Evolutionary conservation across 2,329 filamentous ascomycete genomes (phyloP).

Genomic region (Colletotrichum tabaci): DNA sequence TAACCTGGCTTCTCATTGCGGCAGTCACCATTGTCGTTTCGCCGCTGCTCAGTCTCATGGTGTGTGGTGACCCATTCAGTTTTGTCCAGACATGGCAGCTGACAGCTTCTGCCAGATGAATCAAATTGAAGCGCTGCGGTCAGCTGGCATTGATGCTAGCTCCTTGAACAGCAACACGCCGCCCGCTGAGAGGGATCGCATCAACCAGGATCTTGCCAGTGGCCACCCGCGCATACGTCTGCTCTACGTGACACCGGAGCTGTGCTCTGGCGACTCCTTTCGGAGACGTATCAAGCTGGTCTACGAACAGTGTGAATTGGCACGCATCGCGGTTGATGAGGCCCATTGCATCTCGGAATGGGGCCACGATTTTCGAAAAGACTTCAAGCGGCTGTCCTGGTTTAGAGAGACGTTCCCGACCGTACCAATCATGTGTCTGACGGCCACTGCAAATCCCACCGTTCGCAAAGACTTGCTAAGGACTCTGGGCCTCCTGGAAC

Average conservation of each 20-base stretch:
- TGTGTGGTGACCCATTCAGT: conserved; percentile 52
- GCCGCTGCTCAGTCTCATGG: conserved; percentile 91
- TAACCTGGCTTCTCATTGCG: conserved; percentile 41
- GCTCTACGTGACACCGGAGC: conserved; percentile 94
- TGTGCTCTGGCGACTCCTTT: conserved; percentile 84
- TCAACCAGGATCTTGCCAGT: conserved; percentile 86
- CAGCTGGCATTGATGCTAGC: conserved; percentile 82
- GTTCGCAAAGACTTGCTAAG: conserved; percentile 88
- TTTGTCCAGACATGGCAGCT: conserved; percentile 28
- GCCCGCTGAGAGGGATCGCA: conserved; percentile 73
- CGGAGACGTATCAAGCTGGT: conserved; percentile 81
- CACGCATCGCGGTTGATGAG: conserved; percentile 91
- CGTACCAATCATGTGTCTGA: conserved; percentile 93
- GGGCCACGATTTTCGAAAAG: conserved; percentile 97
- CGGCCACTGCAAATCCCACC: conserved; percentile 87
- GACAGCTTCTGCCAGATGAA: conserved; percentile 76
- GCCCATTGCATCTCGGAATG: conserved; percentile 98
- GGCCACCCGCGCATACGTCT: conserved; percentile 88
- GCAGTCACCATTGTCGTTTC: conserved; percentile 91
- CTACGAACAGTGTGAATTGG: conserved; percentile 86
- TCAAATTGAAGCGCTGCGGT: conserved; percentile 85
- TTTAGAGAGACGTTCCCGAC: conserved; percentile 86
- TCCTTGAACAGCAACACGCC: conserved; percentile 90
- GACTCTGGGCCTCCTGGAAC: conserved; percentile 77
- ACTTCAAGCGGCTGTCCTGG: conserved; percentile 89